A percentile compares a stretch with the other conserved stretches of the same genome.
Conservation (phyloP, 208 protist species). For the Crithidia sp. region DNA sequence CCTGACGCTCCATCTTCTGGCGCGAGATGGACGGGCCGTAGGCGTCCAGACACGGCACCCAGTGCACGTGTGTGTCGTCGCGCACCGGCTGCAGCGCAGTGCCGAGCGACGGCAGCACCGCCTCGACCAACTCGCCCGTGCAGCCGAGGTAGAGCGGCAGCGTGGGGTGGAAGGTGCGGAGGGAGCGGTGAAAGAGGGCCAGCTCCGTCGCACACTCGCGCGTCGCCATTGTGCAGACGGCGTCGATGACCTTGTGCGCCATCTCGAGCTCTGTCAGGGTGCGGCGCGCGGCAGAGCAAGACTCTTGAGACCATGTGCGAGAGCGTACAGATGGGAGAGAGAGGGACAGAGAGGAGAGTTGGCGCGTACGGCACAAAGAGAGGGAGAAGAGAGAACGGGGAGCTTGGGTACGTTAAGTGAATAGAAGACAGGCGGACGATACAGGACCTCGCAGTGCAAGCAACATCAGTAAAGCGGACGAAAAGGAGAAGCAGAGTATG, state of each 20-base stretch:
- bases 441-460: too few species aligned
- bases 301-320: too few species aligned
- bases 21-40: slow-evolving; percentile 63
- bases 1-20: slow-evolving; percentile 66
- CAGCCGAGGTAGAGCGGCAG: slow-evolving; percentile 69
- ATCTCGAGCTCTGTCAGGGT: background rate
- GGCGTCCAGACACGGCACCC: slow-evolving; percentile 70
- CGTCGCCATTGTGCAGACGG: slow-evolving; percentile 84
- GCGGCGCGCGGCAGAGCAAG: too few species aligned
- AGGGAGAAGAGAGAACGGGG: too few species aligned
- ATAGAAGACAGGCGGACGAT: too few species aligned
- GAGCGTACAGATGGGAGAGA: too few species aligned
- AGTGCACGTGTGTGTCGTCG: slow-evolving; percentile 48
- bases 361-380: too few species aligned
- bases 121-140: slow-evolving; percentile 36
- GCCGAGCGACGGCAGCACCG: background rate
- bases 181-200: slow-evolving; percentile 60
- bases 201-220: slow-evolving; percentile 82
- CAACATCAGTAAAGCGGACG: too few species aligned
- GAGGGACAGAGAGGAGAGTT: too few species aligned
- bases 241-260: slow-evolving; percentile 39
- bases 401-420: too few species aligned
- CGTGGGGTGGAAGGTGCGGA: slow-evolving; percentile 62
- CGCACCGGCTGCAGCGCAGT: slow-evolving; percentile 16
- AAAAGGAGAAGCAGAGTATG: too few species aligned